Evolutionary conservation across 805 yeast species (phyloP).

Genomic region (Groenewaldozyma tartarivorans): DNA sequence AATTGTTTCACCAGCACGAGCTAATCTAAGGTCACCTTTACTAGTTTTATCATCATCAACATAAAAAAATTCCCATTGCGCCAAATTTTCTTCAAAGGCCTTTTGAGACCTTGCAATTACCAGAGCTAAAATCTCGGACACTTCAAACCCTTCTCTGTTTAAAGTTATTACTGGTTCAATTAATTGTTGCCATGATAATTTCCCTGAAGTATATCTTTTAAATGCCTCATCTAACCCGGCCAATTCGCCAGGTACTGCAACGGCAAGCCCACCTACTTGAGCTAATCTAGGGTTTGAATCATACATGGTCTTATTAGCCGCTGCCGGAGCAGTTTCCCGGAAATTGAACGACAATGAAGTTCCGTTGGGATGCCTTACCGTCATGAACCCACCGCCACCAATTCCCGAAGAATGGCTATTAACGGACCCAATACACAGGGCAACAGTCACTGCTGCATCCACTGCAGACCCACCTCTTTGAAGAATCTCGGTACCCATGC

Average conservation of each 20-base stretch:
- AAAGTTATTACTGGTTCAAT: conserved; percentile 65
- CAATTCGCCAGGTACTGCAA: conserved; percentile 86
- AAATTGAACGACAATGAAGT: conserved; percentile 66
- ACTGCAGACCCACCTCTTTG: conserved; percentile 67
- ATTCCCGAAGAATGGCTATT: conserved; percentile 81
- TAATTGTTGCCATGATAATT: conserved; percentile 60
- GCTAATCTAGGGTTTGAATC: conserved; percentile 38
- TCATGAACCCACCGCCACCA: conserved; percentile 85
- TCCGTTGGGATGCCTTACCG: conserved; percentile 35
- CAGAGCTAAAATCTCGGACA: conserved; percentile 35
- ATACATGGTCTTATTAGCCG: conserved; percentile 59
- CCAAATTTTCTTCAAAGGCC: conserved; percentile 13
- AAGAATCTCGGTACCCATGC: conserved; percentile 50
- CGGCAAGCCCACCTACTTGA: conserved; percentile 76
- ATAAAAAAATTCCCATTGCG: conserved; percentile 27
- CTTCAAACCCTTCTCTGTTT: conserved; percentile 56
- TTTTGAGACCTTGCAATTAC: conserved; percentile 34
- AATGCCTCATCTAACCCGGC: conserved; percentile 66
- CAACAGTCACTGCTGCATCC: conserved; percentile 84
- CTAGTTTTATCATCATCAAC: conserved; percentile 8
- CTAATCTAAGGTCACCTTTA: conserved; percentile 23
- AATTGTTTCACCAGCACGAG: conserved; percentile 50
- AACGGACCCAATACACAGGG: conserved; percentile 77
- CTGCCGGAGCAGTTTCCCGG: conserved; percentile 75
- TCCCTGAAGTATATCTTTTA: conserved; percentile 58